phyloP scores from a whole-genome alignment of 345 rosid genomes.

The Zanthoxylum bungeanum region DNA sequence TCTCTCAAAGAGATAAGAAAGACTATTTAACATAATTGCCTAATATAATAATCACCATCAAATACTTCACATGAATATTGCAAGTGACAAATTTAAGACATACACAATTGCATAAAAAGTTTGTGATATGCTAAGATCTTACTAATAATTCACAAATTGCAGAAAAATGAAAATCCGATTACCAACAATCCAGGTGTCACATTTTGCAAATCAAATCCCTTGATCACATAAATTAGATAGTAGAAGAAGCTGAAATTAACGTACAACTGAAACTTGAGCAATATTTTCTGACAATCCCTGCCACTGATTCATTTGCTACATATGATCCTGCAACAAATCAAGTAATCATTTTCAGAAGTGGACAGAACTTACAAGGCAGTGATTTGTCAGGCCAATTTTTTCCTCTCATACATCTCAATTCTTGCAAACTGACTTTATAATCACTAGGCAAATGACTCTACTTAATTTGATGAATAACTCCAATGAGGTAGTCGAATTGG shows the following conservation, averaged over 20 bases:
- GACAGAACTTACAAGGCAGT: background rate
- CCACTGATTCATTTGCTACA: constrained; percentile 2
- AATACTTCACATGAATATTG: background rate
- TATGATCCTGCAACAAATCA: constrained; percentile 10
- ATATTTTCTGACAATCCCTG: background rate
- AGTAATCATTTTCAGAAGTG: background rate
- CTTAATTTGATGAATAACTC: too few relatives aligned
- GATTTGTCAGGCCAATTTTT: too few relatives aligned
- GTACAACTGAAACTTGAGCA: constrained; percentile 10
- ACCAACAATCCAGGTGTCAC: constrained; percentile 5
- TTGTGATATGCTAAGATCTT: constrained; percentile 9
- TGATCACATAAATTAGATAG: too few relatives aligned
- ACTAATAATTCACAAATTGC: constrained; percentile 8
- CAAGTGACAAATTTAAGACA: background rate
- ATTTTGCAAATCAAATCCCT: background rate
- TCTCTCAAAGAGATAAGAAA: too few relatives aligned
- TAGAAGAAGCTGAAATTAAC: constrained; percentile 13
- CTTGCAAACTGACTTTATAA: background rate
- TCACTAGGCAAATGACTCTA: background rate
- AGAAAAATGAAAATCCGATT: constrained; percentile 1
- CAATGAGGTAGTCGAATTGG: too few relatives aligned
- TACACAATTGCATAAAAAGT: constrained; percentile 6
- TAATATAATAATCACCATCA: background rate
- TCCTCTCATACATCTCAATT: background rate
- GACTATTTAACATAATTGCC: background rate